Percentiles rank a stretch among this genome's conserved stretches.
Conservation (phyloP, 2,329 filamentous ascomycete species). For the Fusarium sp. region DNA sequence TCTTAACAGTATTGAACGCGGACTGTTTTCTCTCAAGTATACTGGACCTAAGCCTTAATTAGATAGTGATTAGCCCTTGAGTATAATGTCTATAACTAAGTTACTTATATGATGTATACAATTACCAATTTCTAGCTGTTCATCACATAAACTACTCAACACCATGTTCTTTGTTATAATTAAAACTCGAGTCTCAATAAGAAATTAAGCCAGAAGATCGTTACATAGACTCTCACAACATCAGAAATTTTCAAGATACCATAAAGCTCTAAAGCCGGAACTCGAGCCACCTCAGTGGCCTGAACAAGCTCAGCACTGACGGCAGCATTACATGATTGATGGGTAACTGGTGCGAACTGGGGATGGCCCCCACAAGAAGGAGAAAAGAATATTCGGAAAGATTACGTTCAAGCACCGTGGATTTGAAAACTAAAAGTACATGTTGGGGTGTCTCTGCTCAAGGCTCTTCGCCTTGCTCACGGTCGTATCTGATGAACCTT, state of each 20-base stretch:
- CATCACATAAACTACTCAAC: neutral
- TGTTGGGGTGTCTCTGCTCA: constrained; percentile 24
- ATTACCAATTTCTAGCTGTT: neutral
- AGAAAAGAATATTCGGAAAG: neutral
- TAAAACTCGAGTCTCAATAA: too few species aligned
- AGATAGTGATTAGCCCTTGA: neutral
- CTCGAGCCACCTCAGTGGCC: neutral
- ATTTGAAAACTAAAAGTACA: constrained; percentile 34
- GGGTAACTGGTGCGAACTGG: neutral
- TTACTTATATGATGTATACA: neutral
- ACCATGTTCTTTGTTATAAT: too few species aligned
- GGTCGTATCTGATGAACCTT: neutral
- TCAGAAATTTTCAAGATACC: neutral
- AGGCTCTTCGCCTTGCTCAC: constrained; percentile 34
- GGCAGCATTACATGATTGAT: neutral
- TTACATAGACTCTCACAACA: too few species aligned
- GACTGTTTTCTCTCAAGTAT: neutral
- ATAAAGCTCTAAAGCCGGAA: neutral
- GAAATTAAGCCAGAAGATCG: too few species aligned
- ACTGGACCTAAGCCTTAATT: neutral
- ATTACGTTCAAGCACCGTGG: neutral
- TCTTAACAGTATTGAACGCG: neutral
- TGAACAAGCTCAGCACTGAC: neutral
- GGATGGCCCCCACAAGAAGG: neutral
- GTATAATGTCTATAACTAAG: neutral